Evolutionary conservation across 352 stramenopile genomes (phyloP), one percentile per base, ranked within the genome.

Genomic region (Phytopythium oedochilum): DNA sequence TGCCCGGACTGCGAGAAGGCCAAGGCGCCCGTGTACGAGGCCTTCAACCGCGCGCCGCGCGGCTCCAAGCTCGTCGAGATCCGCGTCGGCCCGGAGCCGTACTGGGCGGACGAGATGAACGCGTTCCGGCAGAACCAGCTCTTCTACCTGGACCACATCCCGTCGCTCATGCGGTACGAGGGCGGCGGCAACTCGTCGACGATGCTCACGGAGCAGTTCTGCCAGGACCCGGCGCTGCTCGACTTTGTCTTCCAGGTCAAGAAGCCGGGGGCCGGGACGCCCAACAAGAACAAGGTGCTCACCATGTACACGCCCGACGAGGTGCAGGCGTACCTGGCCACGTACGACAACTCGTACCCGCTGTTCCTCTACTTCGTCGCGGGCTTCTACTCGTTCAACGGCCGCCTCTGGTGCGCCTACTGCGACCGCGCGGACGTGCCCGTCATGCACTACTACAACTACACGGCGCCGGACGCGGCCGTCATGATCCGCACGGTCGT

Each of bases 111-210:
- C 58, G 71, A 87, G 49, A 78, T 82, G 66, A 93, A 93, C 59
- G 66, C 80, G 35, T 93, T 93, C 58, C 64, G 71, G n/a, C 80
- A 90, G 61, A 89, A 90, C 55, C 70, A 88, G 44, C 67, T 89
- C 40, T 90, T 93, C 51, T 90, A 91, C 61, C 70, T 93, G 47
- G 78, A 89, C 57, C 75, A 85, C 47, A 86, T 93, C 55, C 83
- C 83, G 22, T 75, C 83, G 40, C 66, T 93, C 35, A 74, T 93
- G 55, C 64, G 76, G 14, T 93, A 93, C 66, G 75, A 89, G 40
- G 80, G 83, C 49, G 63, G 71, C 34, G 78, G 82, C 46, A 89
- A 90, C 52, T 87, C 80, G 51, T 87, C 78, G 14, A 68, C 68
- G 23, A 82, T 91, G 74, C 60, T 93, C 20, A 84, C 74, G 17